A percentile compares a stretch with the other conserved stretches of the same genome.
phyloP scores from a whole-genome alignment of 768 basidiomycete genomes.

The Mycena epipterygia region DNA sequence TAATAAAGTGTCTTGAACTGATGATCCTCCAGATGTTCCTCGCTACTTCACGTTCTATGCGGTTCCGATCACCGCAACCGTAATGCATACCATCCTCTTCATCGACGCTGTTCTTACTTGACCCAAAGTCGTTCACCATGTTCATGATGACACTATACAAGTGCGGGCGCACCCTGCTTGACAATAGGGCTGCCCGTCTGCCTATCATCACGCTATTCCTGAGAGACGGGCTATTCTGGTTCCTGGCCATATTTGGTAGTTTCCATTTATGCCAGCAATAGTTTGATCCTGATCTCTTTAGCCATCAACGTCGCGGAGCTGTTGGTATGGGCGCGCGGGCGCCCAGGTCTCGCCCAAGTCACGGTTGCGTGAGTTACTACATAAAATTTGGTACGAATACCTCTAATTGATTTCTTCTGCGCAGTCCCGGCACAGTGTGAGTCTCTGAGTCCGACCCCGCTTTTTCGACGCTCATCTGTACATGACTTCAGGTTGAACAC shows the following conservation, averaged over 20 bases:
- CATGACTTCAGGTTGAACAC: neutral
- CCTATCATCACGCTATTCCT: slow-evolving; percentile 17
- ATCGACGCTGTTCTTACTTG: neutral
- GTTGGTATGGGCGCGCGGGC: neutral
- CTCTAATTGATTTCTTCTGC: neutral
- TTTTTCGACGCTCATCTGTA: neutral
- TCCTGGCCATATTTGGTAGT: slow-evolving; percentile 22
- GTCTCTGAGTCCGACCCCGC: too few species aligned
- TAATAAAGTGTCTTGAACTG: neutral
- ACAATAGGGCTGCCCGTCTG: neutral
- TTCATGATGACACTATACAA: slow-evolving; percentile 19
- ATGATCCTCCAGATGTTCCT: neutral
- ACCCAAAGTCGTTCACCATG: slow-evolving; percentile 17
- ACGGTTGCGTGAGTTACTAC: neutral
- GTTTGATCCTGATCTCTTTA: neutral
- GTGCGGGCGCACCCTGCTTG: slow-evolving; percentile 14
- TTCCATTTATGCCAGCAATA: neutral
- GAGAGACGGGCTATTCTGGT: slow-evolving; percentile 26
- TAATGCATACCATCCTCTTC: neutral
- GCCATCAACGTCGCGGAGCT: neutral
- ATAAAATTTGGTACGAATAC: neutral
- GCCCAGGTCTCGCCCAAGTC: neutral
- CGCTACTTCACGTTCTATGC: slow-evolving; percentile 8
- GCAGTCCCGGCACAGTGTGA: neutral
- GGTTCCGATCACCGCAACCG: neutral